Conservation (phyloP, 345 rosid genomes). For the Chamaenerion angustifolium region DNA sequence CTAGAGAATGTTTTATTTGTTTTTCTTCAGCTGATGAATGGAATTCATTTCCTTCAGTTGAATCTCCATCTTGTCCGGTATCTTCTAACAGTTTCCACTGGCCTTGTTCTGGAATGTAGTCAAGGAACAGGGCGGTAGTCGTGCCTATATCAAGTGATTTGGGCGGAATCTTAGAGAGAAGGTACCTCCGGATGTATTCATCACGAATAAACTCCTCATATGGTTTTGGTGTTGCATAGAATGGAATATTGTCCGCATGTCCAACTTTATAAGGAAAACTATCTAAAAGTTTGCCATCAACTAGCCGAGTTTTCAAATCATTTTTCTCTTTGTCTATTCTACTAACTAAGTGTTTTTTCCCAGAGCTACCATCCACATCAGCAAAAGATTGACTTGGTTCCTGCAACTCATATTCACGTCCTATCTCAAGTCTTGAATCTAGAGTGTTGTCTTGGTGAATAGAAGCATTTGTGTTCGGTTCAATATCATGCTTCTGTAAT, state of each 20-base stretch:
- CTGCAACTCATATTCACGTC: conserved; percentile 18
- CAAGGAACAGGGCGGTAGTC: conserved; percentile 61
- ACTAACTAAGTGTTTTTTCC: conserved; percentile 3
- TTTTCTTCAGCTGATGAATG: conserved; percentile 16
- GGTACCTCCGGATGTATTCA: conserved; percentile 23
- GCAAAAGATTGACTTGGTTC: conserved; percentile 8
- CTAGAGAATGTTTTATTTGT: conserved; percentile 16
- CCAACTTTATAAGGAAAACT: conserved; percentile 11
- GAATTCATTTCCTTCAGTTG: conserved; percentile 13
- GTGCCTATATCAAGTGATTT: conserved; percentile 55
- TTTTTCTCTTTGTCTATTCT: conserved; percentile 4
- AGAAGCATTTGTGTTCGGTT: not conserved
- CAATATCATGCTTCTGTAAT: conserved; percentile 14
- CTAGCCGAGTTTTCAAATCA: conserved; percentile 16
- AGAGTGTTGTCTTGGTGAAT: no score
- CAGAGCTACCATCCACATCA: not conserved
- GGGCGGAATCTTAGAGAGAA: conserved; percentile 29
- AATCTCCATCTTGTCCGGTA: conserved; percentile 26
- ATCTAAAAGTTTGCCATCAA: conserved; percentile 21
- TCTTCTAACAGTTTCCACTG: conserved; percentile 81
- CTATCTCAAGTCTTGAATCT: conserved; percentile 13
- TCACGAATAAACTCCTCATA: conserved; percentile 19
- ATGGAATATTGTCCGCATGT: conserved; percentile 22
- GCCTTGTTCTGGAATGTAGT: conserved; percentile 86
- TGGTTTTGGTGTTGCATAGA: conserved; percentile 20